phyloP scores from a whole-genome alignment of 2,329 filamentous ascomycete genomes.

The Sporothrix mexicana region DNA sequence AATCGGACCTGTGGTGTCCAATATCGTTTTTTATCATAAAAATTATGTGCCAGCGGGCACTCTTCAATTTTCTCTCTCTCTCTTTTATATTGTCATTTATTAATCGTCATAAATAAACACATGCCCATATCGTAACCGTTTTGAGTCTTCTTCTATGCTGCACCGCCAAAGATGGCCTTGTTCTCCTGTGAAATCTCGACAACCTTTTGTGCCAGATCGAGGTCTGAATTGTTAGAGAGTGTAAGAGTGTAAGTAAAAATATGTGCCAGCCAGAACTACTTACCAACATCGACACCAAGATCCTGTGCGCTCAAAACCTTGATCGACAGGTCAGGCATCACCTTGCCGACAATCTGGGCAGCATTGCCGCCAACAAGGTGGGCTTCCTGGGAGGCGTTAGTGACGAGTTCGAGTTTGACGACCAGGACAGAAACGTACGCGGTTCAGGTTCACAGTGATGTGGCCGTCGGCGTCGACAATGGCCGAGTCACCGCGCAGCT shows the following conservation, averaged over 20 bases:
- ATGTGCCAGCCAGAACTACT: conserved; percentile 40
- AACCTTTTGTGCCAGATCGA: conserved; percentile 36
- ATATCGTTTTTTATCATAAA: too few species aligned
- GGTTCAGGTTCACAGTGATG: conserved; percentile 75
- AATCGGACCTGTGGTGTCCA: too few species aligned
- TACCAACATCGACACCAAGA: conserved; percentile 72
- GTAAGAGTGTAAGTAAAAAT: not conserved
- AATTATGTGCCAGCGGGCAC: too few species aligned
- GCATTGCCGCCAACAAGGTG: conserved; percentile 73
- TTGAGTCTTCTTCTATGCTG: not conserved
- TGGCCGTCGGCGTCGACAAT: conserved; percentile 80
- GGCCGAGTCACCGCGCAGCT: conserved; percentile 80
- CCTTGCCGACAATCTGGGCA: conserved; percentile 80
- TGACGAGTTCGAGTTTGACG: not conserved
- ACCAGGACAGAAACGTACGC: too few species aligned
- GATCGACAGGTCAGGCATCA: conserved; percentile 73
- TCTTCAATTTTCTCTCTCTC: too few species aligned
- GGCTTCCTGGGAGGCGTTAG: conserved; percentile 60
- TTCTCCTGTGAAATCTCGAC: conserved; percentile 37
- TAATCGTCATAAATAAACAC: too few species aligned
- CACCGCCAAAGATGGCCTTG: conserved; percentile 33
- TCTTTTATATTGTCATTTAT: not conserved
- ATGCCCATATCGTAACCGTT: not conserved
- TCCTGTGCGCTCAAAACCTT: conserved; percentile 73
- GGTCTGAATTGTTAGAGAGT: conserved; percentile 32